A percentile compares a stretch with the other conserved stretches of the same genome.
Evolutionary conservation across 352 stramenopile genomes (phyloP).

Genomic region (Globisporangium uncinulatum): DNA sequence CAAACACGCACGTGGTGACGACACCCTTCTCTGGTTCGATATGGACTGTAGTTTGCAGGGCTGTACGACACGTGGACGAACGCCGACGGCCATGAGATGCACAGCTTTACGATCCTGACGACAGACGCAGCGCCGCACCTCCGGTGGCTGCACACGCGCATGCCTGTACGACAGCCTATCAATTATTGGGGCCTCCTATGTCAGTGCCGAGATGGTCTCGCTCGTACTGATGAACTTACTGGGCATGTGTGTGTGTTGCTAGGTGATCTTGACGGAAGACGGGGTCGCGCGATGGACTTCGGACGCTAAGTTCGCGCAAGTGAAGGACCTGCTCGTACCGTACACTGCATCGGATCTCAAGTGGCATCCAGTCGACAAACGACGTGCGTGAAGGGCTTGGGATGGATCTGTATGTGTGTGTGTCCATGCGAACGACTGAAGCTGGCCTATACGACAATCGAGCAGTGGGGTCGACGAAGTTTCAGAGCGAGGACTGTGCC

Average conservation of each 20-base stretch:
- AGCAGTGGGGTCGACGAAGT: constrained; percentile 67
- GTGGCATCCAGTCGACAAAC: constrained; percentile 75
- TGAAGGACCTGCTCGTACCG: constrained; percentile 45
- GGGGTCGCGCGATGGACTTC: constrained; percentile 59
- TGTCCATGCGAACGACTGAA: not conserved
- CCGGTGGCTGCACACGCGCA: constrained; percentile 82
- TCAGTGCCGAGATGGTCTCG: no score
- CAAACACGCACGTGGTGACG: not conserved
- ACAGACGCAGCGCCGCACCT: constrained; percentile 61
- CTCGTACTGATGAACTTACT: no score
- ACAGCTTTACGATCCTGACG: constrained; percentile 86
- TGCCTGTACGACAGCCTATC: constrained; percentile 41
- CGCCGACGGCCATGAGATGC: constrained; percentile 59
- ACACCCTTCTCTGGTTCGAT: not conserved
- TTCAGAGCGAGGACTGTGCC: constrained; percentile 65
- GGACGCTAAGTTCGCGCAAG: constrained; percentile 44
- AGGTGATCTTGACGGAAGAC: constrained; percentile 74
- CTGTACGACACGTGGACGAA: constrained; percentile 83
- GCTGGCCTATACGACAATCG: no score
- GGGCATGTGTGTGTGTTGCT: not conserved
- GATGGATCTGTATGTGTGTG: not conserved
- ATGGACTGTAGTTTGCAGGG: constrained; percentile 55
- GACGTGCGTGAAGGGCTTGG: constrained; percentile 21
- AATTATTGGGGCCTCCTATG: not conserved
- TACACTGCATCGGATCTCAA: constrained; percentile 53